Evolutionary conservation across 306 rosid species (phyloP), one percentile per base, ranked within the genome.

Genomic region (Gastrolobium bilobum): DNA sequence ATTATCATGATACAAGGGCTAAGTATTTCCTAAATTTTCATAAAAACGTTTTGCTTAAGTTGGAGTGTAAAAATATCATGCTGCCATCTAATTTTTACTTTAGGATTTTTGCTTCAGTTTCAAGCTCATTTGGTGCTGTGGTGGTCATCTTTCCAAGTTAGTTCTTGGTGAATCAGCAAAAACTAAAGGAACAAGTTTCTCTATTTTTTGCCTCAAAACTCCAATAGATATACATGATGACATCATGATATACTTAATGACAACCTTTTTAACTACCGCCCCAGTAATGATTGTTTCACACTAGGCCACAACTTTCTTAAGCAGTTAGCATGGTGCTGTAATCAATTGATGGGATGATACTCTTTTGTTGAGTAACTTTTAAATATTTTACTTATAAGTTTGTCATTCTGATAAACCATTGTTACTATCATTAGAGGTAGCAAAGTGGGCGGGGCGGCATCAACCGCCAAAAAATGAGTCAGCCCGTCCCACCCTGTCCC

Each of bases 121-220:
- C 51, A 50, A 38, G 72, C 37, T 59, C 29, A 20, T 60, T 79
- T 59, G 71, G 82, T 33, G 42, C 60, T 67, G 82, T 57, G 7
- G 30, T 68, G 33, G 11, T 68, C 29, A 67, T 54, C 47, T 56
- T 10, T 56, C 26, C 9, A 10, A 39, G 56, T 20, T 39, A 77
- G 38, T 40, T 54, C 47, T 67, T 33, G 47, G 47, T 54, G 64
- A 65, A 66, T 66, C 59, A 39, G 39, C 59, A 66, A 60, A 39
- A 66, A 26, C 67, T 47, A 30, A 50, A 51, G 39, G n/a, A 46
- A 54, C 2, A 4, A 66, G n/a, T 14, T 64, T 53, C 78, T 71
- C 30, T 73, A n/a, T 53, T 63, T 42, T 75, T 34, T 70, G 59
- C 44, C 38, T 35, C 20, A 68, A 20, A 3, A 52, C 48, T 66